A percentile compares a stretch with the other conserved stretches of the same genome.
phyloP scores from a whole-genome alignment of 495 filamentous ascomycete genomes.

The Symbiotaphrina buchneri region DNA sequence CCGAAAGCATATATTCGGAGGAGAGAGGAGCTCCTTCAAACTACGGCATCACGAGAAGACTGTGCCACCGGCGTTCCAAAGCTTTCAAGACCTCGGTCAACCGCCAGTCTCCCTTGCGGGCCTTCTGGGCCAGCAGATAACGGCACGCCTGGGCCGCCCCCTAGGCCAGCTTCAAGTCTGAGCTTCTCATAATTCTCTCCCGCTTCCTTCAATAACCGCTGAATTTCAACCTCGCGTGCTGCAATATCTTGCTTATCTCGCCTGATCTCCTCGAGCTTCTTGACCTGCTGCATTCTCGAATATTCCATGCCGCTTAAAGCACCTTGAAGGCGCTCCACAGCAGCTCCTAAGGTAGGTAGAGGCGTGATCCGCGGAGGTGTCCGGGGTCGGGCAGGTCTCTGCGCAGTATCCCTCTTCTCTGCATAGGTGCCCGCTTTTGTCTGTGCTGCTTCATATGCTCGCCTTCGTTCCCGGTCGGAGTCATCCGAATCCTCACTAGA shows the following conservation, averaged over 20 bases:
- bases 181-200: conserved; percentile 53
- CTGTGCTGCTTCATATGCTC: conserved; percentile 78
- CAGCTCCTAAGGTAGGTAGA: conserved; percentile 25
- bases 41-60: too few species aligned
- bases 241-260: conserved; percentile 47
- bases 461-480: conserved; percentile 55
- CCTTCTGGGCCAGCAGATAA: not conserved
- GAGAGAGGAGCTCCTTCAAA: too few species aligned
- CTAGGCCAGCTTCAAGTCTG: conserved; percentile 26
- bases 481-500: conserved; percentile 34
- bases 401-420: conserved; percentile 10
- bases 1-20: too few species aligned
- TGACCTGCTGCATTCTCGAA: conserved; percentile 25
- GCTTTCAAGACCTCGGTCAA: conserved; percentile 19
- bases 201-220: conserved; percentile 58
- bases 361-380: conserved; percentile 36
- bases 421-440: conserved; percentile 52
- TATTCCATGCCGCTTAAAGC: conserved; percentile 32
- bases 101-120: conserved; percentile 10
- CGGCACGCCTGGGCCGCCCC: not conserved
- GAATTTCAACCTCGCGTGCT: conserved; percentile 59
- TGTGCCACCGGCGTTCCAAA: conserved; percentile 2
- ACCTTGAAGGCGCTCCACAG: conserved; percentile 24
- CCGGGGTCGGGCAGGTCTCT: conserved; percentile 16
- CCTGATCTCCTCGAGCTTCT: conserved; percentile 30